Conservation (phyloP, 768 basidiomycete genomes). For the Russula compacta region DNA sequence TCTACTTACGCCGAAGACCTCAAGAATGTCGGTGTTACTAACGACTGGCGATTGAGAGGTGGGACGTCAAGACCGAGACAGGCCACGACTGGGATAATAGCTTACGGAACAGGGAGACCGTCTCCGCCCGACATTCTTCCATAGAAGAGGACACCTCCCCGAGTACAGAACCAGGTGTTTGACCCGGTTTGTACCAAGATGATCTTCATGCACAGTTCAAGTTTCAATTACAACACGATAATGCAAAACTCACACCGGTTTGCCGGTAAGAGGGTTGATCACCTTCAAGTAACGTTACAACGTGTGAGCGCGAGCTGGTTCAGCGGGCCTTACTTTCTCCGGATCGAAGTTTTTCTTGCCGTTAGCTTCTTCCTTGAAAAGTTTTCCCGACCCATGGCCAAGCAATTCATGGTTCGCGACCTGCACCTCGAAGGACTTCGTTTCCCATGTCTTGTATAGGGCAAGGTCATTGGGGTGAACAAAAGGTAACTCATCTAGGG, state of each 20-base stretch:
- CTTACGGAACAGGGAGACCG: constrained; percentile 74
- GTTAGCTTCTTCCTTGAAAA: constrained; percentile 67
- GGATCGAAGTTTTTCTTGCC: constrained; percentile 79
- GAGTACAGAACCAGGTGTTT: constrained; percentile 72
- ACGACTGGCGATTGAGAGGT: constrained; percentile 38
- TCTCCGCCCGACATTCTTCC: constrained; percentile 91
- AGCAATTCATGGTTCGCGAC: constrained; percentile 87
- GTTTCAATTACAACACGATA: background rate
- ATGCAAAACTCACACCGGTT: constrained; percentile 46
- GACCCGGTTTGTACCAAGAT: constrained; percentile 85
- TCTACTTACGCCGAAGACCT: constrained; percentile 59
- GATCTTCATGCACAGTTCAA: constrained; percentile 33
- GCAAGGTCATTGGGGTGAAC: constrained; percentile 69
- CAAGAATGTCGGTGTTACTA: constrained; percentile 65
- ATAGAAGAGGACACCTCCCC: constrained; percentile 85
- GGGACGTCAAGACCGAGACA: background rate
- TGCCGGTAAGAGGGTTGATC: constrained; percentile 73
- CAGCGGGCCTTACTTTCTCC: constrained; percentile 36
- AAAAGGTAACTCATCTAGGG: constrained; percentile 58
- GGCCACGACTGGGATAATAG: constrained; percentile 4
- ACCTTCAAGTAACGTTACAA: constrained; percentile 35
- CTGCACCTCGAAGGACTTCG: constrained; percentile 72
- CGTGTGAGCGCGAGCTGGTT: background rate
- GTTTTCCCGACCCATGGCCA: constrained; percentile 78
- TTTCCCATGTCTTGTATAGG: constrained; percentile 72